Conservation (phyloP, 2,329 filamentous ascomycete genomes). For the Xylariaceae sp. region DNA sequence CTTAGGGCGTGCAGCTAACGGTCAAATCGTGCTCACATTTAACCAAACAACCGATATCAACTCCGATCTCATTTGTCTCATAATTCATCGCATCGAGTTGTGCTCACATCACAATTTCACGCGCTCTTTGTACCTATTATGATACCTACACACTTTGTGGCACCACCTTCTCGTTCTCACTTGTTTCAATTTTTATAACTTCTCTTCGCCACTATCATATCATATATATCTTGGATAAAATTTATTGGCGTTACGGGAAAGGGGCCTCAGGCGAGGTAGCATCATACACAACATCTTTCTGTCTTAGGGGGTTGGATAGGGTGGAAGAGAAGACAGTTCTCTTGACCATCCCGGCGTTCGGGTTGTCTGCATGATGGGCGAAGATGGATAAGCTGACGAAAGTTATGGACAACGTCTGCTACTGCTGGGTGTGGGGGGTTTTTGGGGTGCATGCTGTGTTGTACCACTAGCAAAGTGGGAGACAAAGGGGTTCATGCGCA, state of each 20-base stretch:
- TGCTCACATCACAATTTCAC: not conserved
- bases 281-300: conserved; percentile 32
- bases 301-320: conserved; percentile 20
- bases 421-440: conserved; percentile 13
- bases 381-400: conserved; percentile 24
- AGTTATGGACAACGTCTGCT: conserved; percentile 23
- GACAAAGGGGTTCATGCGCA: no score
- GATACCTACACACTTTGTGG: conserved; percentile 22
- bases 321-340: conserved; percentile 30
- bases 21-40: conserved; percentile 1
- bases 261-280: conserved; percentile 29
- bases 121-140: conserved; percentile 18
- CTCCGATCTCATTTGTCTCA: conserved; percentile 18
- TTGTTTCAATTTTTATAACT: conserved; percentile 26
- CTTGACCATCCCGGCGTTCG: conserved; percentile 35
- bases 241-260: conserved; percentile 32
- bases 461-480: conserved; percentile 25
- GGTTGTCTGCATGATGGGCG: conserved; percentile 37
- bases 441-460: conserved; percentile 26
- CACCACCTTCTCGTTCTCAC: conserved; percentile 31
- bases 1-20: not conserved
- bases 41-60: not conserved
- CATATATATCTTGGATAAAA: conserved; percentile 28
- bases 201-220: conserved; percentile 8
- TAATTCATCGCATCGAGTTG: conserved; percentile 7